Percentiles rank a stretch among this genome's conserved stretches.
phyloP scores from a whole-genome alignment of 2,329 filamentous ascomycete genomes.

The Pseudogymnoascus sp. region DNA sequence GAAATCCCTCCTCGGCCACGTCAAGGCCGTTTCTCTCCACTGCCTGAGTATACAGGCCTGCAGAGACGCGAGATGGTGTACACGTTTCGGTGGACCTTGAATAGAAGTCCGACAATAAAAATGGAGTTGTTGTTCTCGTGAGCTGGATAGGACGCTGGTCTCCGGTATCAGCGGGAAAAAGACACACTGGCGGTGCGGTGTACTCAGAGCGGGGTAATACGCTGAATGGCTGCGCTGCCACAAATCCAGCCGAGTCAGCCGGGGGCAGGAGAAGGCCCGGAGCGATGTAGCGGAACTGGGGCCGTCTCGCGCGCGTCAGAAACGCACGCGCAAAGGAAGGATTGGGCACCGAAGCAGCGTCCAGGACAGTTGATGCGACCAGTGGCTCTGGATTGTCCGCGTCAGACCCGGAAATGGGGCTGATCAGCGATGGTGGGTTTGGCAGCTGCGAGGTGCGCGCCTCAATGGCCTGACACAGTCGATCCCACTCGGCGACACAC shows the following conservation, averaged over 20 bases:
- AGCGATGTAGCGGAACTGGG: neutral
- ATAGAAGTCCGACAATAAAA: neutral
- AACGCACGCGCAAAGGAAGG: neutral
- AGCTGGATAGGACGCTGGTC: slow-evolving; percentile 15
- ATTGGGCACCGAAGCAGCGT: neutral
- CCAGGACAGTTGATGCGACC: neutral
- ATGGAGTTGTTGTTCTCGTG: slow-evolving; percentile 24
- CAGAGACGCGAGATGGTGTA: neutral
- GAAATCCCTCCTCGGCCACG: neutral
- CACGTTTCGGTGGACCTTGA: neutral
- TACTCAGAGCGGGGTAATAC: slow-evolving; percentile 13
- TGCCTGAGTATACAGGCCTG: neutral
- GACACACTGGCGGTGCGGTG: slow-evolving; percentile 21
- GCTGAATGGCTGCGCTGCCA: slow-evolving; percentile 19
- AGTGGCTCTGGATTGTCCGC: neutral
- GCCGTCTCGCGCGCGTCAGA: neutral
- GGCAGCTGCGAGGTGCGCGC: slow-evolving; percentile 19
- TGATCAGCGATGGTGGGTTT: neutral
- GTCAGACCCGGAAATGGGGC: neutral
- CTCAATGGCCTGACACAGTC: slow-evolving; percentile 22
- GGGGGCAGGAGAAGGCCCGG: neutral
- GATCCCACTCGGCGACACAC: slow-evolving; percentile 22
- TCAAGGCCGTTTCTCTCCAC: neutral
- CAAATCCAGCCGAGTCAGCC: slow-evolving; percentile 17
- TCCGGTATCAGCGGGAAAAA: slow-evolving; percentile 23